Conservation (phyloP, 768 basidiomycete genomes). For the Albatrellus ellisii region DNA sequence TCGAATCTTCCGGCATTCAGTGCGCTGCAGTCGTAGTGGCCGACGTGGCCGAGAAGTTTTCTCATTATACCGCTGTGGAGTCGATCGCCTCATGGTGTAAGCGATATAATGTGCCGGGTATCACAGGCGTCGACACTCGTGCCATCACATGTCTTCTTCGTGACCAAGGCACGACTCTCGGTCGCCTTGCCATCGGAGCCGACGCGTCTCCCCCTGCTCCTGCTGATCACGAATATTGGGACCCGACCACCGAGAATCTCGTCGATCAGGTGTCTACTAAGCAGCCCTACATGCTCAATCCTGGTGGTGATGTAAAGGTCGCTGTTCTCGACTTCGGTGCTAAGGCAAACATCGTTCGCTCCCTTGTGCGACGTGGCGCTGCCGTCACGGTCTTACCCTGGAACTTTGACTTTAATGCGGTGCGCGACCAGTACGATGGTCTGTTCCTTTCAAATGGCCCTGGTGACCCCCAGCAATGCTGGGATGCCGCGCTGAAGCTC, state of each 20-base stretch:
- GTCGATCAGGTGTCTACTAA: slow-evolving; percentile 90
- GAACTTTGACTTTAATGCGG: slow-evolving; percentile 91
- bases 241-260: slow-evolving; percentile 84
- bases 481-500: slow-evolving; percentile 71
- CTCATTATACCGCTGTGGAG: slow-evolving; percentile 90
- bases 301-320: slow-evolving; percentile 77
- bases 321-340: slow-evolving; percentile 96
- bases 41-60: slow-evolving; percentile 90
- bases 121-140: slow-evolving; percentile 95
- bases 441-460: slow-evolving; percentile 96
- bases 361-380: slow-evolving; percentile 83
- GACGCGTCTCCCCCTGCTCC: slow-evolving; percentile 55
- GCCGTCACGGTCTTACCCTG: slow-evolving; percentile 93
- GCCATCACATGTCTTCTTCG: slow-evolving; percentile 90
- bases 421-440: slow-evolving; percentile 87
- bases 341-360: slow-evolving; percentile 94
- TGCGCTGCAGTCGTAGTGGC: slow-evolving; percentile 89
- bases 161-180: slow-evolving; percentile 94
- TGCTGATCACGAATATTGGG: slow-evolving; percentile 68
- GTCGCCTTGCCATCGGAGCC: slow-evolving; percentile 72
- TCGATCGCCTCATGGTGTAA: slow-evolving; percentile 89
- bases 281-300: slow-evolving; percentile 73
- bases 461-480: slow-evolving; percentile 84
- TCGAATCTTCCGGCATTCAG: slow-evolving; percentile 84
- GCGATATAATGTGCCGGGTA: slow-evolving; percentile 79